Base-by-base conservation (phyloP, 345 rosid genomes). In the Eucalyptus curtisii region DNA sequence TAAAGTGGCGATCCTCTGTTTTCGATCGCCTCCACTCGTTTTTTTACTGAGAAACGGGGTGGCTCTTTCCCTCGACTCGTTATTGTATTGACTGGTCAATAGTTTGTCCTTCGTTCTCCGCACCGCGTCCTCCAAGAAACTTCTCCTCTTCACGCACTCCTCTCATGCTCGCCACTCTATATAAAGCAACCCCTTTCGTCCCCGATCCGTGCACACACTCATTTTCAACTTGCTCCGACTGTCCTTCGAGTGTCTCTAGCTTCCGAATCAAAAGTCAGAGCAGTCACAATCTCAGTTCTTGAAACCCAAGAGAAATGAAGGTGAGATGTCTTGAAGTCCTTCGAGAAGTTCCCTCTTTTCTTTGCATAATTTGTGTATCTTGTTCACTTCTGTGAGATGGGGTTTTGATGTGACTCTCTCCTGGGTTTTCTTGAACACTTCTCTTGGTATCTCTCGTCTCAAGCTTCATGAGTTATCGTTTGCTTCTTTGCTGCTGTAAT, bases 281-380 rank as follows among this genome's bases (percentile, higher is more conserved):
- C 81, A 71, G 45, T 17, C 45, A 50, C 14, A 30, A 64, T 64
- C 37, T n/a, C 71, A 13, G 45, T 37, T 17, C 81, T 71, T 37
- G 25, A 37, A 37, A 19, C 25, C 81, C 44, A 19, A 19, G 1
- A 19, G 81, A 19, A 42, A 71, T 71, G 45, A 37, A 10, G 47
- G 82, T 76, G 82, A 10, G 44, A 68, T 33, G 0, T 31, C 80
- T 31, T 66, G 17, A 7, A 27, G 20, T 66, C 42, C 79, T 15
- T 66, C 42, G 22, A 68, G 1, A 68, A 68, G 24, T 31, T 64
- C 42, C 2, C 40, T 31, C 10, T 31, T 16, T 66, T 31, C 14
- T n/a, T 5, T 7, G 20, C 11, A n/a, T 66, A 7, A 4, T n/a
- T 4, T 14, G 40, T 0, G 22, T 4, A 16, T 61, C n/a, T 1